Percentiles rank a stretch among this genome's conserved stretches.
phyloP scores from a whole-genome alignment of 768 basidiomycete species.

The Calocybe cyanea region DNA sequence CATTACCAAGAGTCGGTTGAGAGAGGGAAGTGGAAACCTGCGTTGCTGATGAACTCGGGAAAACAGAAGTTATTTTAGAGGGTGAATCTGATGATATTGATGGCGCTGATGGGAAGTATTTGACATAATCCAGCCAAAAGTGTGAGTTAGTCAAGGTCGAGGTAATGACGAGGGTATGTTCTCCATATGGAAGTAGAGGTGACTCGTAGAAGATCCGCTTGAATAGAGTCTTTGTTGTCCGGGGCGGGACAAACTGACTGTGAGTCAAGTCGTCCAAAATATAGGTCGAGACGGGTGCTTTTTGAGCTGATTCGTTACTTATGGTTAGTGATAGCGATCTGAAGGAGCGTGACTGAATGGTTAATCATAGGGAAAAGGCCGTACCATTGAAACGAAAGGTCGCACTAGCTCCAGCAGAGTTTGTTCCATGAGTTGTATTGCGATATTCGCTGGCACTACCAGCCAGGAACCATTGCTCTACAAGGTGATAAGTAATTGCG shows the following conservation, averaged over 20 bases:
- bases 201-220: conserved; percentile 14
- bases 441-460: conserved; percentile 10
- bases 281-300: conserved; percentile 9
- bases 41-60: no score
- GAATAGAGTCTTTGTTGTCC: conserved; percentile 4
- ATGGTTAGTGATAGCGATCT: conserved; percentile 9
- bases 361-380: background rate
- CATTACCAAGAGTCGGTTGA: no score
- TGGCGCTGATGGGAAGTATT: no score
- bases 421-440: conserved; percentile 12
- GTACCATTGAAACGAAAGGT: conserved; percentile 16
- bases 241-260: background rate
- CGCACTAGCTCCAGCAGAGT: conserved; percentile 6
- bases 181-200: conserved; percentile 11
- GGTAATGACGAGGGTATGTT: conserved; percentile 19
- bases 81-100: no score
- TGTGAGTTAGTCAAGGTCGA: conserved; percentile 10
- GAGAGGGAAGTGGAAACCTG: no score
- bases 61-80: no score
- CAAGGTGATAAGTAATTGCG: conserved; percentile 5
- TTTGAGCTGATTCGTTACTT: background rate
- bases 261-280: conserved; percentile 8
- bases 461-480: conserved; percentile 5
- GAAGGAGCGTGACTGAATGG: background rate
- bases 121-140: conserved; percentile 14